Percentiles rank a stretch among this genome's conserved stretches.
These are phyloP conservation scores for Hortaea sp. DNA, from an alignment of 2,329 filamentous ascomycete genomes.

Conservation along the genomic window DNA sequence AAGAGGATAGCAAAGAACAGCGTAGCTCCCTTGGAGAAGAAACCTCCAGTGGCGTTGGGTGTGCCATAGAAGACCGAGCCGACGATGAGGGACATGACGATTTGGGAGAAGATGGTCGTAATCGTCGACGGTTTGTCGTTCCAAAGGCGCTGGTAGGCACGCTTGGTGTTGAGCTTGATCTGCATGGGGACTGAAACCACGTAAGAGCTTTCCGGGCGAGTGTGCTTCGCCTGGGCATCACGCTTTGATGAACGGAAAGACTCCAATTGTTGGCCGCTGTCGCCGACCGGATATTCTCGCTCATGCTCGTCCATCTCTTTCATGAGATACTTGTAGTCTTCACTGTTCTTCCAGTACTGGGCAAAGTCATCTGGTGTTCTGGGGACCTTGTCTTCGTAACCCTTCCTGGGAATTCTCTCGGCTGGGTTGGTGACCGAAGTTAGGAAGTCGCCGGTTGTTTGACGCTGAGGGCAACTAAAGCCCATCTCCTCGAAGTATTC, in stretches of 20 bases:
- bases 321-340: slow-evolving; percentile 34
- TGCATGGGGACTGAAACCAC: slow-evolving; percentile 48
- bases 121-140: slow-evolving; percentile 42
- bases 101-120: slow-evolving; percentile 37
- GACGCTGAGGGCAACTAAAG: slow-evolving; percentile 55
- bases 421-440: slow-evolving; percentile 57
- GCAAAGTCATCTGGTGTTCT: slow-evolving; percentile 62
- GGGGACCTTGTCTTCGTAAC: slow-evolving; percentile 53
- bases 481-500: slow-evolving; percentile 59
- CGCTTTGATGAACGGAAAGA: slow-evolving; percentile 41
- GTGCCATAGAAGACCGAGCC: slow-evolving; percentile 51
- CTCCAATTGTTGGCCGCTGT: slow-evolving; percentile 32
- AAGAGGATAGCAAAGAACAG: slow-evolving; percentile 53
- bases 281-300: slow-evolving; percentile 32
- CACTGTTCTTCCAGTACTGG: slow-evolving; percentile 37
- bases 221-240: slow-evolving; percentile 42
- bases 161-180: slow-evolving; percentile 40
- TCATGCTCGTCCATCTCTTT: slow-evolving; percentile 44
- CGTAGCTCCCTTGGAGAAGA: slow-evolving; percentile 46
- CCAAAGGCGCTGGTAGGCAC: slow-evolving; percentile 43
- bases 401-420: slow-evolving; percentile 46
- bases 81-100: slow-evolving; percentile 51
- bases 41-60: slow-evolving; percentile 40
- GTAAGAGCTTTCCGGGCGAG: slow-evolving; percentile 47
- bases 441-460: slow-evolving; percentile 61